A percentile compares a stretch with the other conserved stretches of the same genome.
These are phyloP conservation scores for Neurospora pannonica DNA, from an alignment of 495 filamentous ascomycete genomes.

Conservation along the genomic window DNA sequence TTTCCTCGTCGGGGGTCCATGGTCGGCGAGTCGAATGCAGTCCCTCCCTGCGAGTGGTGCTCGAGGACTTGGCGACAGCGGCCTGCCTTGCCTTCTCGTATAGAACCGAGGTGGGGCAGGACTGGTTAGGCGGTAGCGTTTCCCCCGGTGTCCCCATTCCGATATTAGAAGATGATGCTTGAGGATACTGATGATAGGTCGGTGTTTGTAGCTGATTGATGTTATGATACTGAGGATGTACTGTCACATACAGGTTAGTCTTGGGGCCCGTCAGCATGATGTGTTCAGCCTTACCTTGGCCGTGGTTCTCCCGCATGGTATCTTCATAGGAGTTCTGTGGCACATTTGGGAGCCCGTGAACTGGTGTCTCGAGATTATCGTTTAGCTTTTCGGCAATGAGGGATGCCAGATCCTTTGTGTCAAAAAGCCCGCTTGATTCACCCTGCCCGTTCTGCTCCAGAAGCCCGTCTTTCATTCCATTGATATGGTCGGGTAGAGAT, in stretches of 20 bases:
- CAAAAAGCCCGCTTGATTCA: slow-evolving; percentile 3
- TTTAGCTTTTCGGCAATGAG: slow-evolving; percentile 18
- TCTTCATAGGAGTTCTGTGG: neutral
- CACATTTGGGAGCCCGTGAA: slow-evolving; percentile 11
- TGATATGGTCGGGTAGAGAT: slow-evolving; percentile 8
- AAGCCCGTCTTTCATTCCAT: slow-evolving; percentile 5
- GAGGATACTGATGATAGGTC: slow-evolving; percentile 14
- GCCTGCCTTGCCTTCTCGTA: slow-evolving; percentile 78
- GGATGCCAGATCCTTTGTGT: slow-evolving; percentile 14
- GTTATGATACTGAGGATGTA: slow-evolving; percentile 14
- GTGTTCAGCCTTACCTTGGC: neutral
- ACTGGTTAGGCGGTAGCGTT: slow-evolving; percentile 56
- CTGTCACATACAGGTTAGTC: neutral
- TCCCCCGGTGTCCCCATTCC: slow-evolving; percentile 5
- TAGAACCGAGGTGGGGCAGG: slow-evolving; percentile 64
- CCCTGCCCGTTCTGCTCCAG: neutral
- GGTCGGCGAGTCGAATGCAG: slow-evolving; percentile 76
- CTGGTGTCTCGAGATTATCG: slow-evolving; percentile 1
- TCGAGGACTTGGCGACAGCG: slow-evolving; percentile 69
- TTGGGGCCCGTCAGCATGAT: slow-evolving; percentile 7
- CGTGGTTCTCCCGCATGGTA: neutral
- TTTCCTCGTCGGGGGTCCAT: slow-evolving; percentile 87
- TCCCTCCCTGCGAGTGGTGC: slow-evolving; percentile 62
- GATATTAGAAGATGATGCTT: slow-evolving; percentile 1
- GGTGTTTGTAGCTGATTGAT: slow-evolving; percentile 8